Conservation (phyloP, 129 eudicot species). For the Scalesia atractyloides region DNA sequence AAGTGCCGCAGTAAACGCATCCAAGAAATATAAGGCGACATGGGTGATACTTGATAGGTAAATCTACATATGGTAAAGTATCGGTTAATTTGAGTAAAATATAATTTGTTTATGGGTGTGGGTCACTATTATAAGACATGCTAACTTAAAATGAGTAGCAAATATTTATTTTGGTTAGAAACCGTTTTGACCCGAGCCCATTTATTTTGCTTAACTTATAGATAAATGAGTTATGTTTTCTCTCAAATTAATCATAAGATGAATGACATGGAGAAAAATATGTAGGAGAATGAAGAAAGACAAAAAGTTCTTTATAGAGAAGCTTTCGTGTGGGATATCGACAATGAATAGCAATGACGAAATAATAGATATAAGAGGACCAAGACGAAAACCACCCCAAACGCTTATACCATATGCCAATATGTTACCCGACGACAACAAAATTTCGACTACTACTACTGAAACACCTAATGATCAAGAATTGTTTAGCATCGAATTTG, state of each 20-base stretch:
- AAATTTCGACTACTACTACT: conserved; percentile 3
- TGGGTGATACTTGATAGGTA: conserved; percentile 62
- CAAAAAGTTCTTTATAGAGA: conserved; percentile 32
- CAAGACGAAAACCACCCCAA: conserved; percentile 21
- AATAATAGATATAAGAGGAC: conserved; percentile 42
- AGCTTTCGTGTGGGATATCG: conserved; percentile 59
- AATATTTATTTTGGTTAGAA: too few relatives aligned
- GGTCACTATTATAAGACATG: too few relatives aligned
- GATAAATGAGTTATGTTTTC: too few relatives aligned
- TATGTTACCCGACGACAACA: conserved; percentile 36
- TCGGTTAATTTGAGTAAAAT: too few relatives aligned
- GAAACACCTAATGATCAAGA: conserved; percentile 34
- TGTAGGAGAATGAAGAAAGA: conserved; percentile 50
- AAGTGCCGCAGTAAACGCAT: conserved; percentile 36
- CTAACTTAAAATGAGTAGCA: too few relatives aligned
- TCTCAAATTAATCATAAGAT: too few relatives aligned
- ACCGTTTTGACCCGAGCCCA: too few relatives aligned
- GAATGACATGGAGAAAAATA: background rate
- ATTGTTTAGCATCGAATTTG: conserved; percentile 48
- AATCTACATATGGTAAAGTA: background rate
- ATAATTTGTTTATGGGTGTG: too few relatives aligned
- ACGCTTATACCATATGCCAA: conserved; percentile 19
- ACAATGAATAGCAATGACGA: conserved; percentile 44
- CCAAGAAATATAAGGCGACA: conserved; percentile 38
- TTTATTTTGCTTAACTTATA: too few relatives aligned